phyloP scores from a whole-genome alignment of 148 eudicot genomes.

The Selenicereus undatus region DNA sequence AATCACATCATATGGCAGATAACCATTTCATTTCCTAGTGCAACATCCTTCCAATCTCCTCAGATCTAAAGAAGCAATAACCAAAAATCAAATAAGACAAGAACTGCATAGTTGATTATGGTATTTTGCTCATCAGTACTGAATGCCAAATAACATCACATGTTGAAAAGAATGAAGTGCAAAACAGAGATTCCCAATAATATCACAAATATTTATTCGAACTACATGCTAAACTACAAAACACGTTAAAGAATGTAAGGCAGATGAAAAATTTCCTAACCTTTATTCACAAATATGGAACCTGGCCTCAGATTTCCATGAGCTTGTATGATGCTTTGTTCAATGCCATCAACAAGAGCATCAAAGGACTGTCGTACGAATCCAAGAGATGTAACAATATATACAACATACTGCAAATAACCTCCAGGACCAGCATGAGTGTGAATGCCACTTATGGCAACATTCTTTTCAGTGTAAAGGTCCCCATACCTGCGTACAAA shows the following conservation, averaged over 20 bases:
- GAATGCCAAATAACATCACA: neutral
- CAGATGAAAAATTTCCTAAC: constrained; percentile 29
- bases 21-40: no score
- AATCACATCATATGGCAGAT: no score
- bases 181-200: neutral
- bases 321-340: constrained; percentile 78
- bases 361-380: constrained; percentile 93
- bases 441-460: constrained; percentile 97
- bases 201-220: neutral
- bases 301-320: constrained; percentile 91
- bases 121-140: neutral
- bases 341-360: constrained; percentile 86
- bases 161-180: neutral
- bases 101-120: neutral
- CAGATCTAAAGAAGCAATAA: no score
- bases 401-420: constrained; percentile 87
- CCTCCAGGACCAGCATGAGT: constrained; percentile 99
- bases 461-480: constrained; percentile 80
- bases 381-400: constrained; percentile 88
- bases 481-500: constrained; percentile 66
- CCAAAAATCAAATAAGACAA: no score
- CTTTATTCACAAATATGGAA: constrained; percentile 76
- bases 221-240: neutral
- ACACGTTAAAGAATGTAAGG: neutral
- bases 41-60: no score